Evolutionary conservation across 2,329 filamentous ascomycete genomes (phyloP).

Genomic region (Dothistroma pini): DNA sequence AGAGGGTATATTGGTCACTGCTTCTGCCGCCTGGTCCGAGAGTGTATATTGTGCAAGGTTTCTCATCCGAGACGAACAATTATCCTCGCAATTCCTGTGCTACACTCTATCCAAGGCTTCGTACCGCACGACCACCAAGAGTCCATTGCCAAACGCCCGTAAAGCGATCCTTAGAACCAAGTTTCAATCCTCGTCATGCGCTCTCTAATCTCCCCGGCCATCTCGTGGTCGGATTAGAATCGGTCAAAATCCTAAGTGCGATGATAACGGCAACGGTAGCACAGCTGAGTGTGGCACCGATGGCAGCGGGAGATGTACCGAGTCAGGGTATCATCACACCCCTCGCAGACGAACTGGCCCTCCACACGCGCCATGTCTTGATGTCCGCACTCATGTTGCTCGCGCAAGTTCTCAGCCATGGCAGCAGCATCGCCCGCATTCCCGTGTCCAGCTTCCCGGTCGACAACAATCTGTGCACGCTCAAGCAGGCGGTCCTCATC

Average conservation of each 20-base stretch:
- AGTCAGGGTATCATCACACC: neutral
- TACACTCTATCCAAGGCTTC: too few species aligned
- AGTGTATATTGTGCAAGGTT: too few species aligned
- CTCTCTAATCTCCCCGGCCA: too few species aligned
- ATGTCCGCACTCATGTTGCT: neutral
- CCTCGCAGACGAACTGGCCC: constrained; percentile 1
- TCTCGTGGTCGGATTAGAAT: too few species aligned
- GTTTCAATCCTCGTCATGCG: too few species aligned
- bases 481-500: constrained; percentile 3
- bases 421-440: neutral
- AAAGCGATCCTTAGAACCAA: too few species aligned
- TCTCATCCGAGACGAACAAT: too few species aligned
- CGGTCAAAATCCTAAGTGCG: neutral
- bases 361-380: neutral
- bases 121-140: too few species aligned
- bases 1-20: too few species aligned
- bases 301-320: constrained; percentile 1
- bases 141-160: too few species aligned
- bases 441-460: neutral
- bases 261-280: constrained; percentile 6
- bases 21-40: too few species aligned
- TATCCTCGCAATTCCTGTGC: too few species aligned
- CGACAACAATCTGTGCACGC: neutral
- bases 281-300: neutral
- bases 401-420: neutral